Evolutionary conservation across 108 stramenopile genomes (phyloP).

Genomic region (Stephanodiscus triporus): DNA sequence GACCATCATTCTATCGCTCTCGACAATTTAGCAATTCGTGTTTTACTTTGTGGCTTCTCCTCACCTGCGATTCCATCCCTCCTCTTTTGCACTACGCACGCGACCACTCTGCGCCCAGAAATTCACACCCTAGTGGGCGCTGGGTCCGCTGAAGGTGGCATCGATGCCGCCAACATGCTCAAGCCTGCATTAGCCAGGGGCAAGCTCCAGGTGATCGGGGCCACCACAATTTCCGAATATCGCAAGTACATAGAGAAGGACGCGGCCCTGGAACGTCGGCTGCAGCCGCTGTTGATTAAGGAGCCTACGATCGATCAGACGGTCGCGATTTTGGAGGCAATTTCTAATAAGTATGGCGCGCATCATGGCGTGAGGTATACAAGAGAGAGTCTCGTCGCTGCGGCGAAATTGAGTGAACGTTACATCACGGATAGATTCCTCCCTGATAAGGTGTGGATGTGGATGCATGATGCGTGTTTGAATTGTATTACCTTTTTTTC

Average conservation of each 20-base stretch:
- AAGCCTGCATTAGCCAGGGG: conserved; percentile 91
- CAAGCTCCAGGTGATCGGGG: conserved; percentile 86
- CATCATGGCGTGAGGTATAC: conserved; percentile 80
- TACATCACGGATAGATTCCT: conserved; percentile 85
- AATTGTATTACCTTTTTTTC: background rate
- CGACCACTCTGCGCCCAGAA: background rate
- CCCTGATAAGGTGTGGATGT: conserved; percentile 72
- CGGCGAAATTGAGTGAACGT: conserved; percentile 73
- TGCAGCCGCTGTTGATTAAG: conserved; percentile 86
- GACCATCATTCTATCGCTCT: too few relatives aligned
- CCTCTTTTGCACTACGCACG: background rate
- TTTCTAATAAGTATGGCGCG: conserved; percentile 69
- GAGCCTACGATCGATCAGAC: conserved; percentile 85
- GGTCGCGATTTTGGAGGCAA: conserved; percentile 72
- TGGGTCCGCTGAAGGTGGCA: conserved; percentile 85
- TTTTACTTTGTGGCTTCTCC: background rate
- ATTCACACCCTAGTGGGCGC: conserved; percentile 83
- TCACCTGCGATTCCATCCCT: background rate
- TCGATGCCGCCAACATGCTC: conserved; percentile 92
- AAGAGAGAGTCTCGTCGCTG: conserved; percentile 60
- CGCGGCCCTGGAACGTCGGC: conserved; percentile 86
- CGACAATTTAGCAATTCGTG: background rate
- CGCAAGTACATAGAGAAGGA: conserved; percentile 93
- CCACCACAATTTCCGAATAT: conserved; percentile 91
- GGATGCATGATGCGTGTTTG: conserved; percentile 21